Evolutionary conservation across 371 early-diverging fungal species (phyloP), one percentile per base, ranked within the genome.

Genomic region (Mortierella sp.): DNA sequence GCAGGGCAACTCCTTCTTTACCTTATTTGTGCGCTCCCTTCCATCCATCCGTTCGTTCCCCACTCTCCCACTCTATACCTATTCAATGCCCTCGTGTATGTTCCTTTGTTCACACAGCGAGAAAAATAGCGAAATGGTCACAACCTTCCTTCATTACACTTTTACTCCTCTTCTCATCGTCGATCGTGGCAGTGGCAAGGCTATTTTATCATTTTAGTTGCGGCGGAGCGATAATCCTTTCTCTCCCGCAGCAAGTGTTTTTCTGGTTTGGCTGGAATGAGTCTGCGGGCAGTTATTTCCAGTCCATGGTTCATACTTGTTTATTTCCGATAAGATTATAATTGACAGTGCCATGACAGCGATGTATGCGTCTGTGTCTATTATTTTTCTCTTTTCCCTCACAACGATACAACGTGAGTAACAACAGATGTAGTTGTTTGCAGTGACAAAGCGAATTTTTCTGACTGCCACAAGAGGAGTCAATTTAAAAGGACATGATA

Each of bases 241-340:
- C 56, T 56, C 27, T 56, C 56, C n/a, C 56, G n/a, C 56, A 56
- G n/a, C 3, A 16, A 32, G 3, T 60, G 32, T 2, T 68, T 38
- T 24, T 10, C 35, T 24, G 38, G 35, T 8, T 24, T 35, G 21
- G 18, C 68, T 38, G 68, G 24, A 6, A 68, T 27, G 16, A 21
- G 21, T 21, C 35, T 18, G 24, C 38, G 43, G 68, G 68, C 1
- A 63, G 63, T 63, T 63, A 63, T 63, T 63, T 63, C 63, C 63
- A 14, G 35, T 38, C 41, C 38, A 68, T 68, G 68, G 41, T 68
- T 68, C 68, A 68, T 38, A 24, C 68, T 68, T 68, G 68, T 68
- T 68, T 68, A 68, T 68, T 38, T 35, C 68, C 7, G 68, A 68
- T 68, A 68, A 68, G 41, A 68, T 68, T 51, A 51, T 51, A 18